phyloP scores from a whole-genome alignment of 495 filamentous ascomycete species.

The Staphylotrichum longicolle region DNA sequence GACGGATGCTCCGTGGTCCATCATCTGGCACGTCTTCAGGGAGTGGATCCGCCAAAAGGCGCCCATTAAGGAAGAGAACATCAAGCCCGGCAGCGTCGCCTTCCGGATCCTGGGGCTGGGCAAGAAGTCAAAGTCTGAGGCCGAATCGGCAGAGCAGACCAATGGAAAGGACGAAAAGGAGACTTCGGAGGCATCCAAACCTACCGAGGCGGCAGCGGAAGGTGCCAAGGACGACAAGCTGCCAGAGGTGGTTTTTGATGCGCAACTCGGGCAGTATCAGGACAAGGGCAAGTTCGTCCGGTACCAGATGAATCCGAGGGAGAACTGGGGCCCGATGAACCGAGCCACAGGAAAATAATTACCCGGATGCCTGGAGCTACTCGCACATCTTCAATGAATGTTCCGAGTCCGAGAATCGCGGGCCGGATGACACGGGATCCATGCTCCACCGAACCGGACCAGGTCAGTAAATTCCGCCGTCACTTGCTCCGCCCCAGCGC shows the following conservation, averaged over 20 bases:
- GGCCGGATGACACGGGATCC: background rate
- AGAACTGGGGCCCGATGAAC: slow-evolving; percentile 92
- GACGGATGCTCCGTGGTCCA: slow-evolving; percentile 84
- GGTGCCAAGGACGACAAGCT: slow-evolving; percentile 32
- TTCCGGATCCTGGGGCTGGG: slow-evolving; percentile 55
- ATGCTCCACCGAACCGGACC: background rate
- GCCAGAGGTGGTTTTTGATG: slow-evolving; percentile 76
- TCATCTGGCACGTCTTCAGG: slow-evolving; percentile 91
- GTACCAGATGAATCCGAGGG: slow-evolving; percentile 83
- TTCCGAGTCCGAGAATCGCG: background rate
- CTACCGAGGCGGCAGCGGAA: slow-evolving; percentile 26
- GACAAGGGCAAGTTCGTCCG: slow-evolving; percentile 64
- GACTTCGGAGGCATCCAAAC: background rate
- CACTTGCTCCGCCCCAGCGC: background rate
- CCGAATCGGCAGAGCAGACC: background rate
- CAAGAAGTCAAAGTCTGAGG: slow-evolving; percentile 23
- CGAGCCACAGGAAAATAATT: slow-evolving; percentile 57
- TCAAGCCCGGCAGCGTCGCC: slow-evolving; percentile 67
- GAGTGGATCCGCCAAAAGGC: slow-evolving; percentile 80
- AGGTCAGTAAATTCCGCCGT: slow-evolving; percentile 11
- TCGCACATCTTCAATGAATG: background rate
- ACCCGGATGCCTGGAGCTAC: background rate
- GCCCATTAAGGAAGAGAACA: slow-evolving; percentile 65
- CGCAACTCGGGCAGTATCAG: slow-evolving; percentile 66
- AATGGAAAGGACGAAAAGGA: slow-evolving; percentile 10